These are phyloP conservation scores for Saturnispora mendoncae DNA, from an alignment of 805 yeast species.

Conservation along the genomic window DNA sequence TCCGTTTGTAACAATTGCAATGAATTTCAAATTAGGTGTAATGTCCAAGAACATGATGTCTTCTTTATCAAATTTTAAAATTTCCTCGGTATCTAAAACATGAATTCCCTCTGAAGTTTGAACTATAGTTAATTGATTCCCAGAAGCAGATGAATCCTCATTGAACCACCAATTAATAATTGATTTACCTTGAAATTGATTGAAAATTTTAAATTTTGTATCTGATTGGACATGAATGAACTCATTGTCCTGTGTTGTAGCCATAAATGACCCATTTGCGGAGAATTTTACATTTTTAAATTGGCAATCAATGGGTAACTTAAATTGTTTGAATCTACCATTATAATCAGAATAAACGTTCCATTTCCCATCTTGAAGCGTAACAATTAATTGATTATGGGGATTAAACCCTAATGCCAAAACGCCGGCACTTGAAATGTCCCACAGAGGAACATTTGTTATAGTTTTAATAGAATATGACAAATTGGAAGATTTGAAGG, in stretches of 20 bases:
- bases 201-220: not conserved
- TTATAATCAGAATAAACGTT: constrained; percentile 57
- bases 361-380: constrained; percentile 42
- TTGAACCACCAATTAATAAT: constrained; percentile 5
- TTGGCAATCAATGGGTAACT: constrained; percentile 17
- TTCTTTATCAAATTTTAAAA: not conserved
- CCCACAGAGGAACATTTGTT: not conserved
- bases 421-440: not conserved
- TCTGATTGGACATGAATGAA: constrained; percentile 31
- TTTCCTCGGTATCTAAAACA: not conserved
- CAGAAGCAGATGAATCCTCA: not conserved
- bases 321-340: constrained; percentile 54
- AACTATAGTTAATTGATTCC: not conserved
- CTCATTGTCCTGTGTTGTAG: constrained; percentile 32
- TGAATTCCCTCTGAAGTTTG: not conserved
- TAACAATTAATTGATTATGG: constrained; percentile 36
- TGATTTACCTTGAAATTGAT: not conserved
- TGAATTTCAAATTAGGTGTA: constrained; percentile 10
- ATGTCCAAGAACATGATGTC: constrained; percentile 3
- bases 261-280: constrained; percentile 37
- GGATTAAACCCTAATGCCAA: not conserved
- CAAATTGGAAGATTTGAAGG: constrained; percentile 16
- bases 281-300: constrained; percentile 24
- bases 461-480: not conserved
- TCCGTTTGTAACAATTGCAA: constrained; percentile 1